Conservation (phyloP, 257 asterid species). For the Coffea eugenioides region DNA sequence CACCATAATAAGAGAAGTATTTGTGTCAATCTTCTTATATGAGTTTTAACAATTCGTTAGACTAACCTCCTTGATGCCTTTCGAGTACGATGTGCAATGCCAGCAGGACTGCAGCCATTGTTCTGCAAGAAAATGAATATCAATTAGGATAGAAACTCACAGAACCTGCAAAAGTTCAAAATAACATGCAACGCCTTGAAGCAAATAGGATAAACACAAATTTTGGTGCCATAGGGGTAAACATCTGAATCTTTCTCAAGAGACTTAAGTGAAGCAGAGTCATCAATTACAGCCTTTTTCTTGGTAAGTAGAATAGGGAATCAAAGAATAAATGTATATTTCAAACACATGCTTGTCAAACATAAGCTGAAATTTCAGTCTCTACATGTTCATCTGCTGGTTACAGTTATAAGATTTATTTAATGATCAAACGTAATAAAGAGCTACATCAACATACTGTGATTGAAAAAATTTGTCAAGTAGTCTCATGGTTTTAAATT, state of each 20-base stretch:
- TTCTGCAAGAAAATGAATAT: conserved; percentile 34
- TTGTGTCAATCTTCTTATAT: neutral
- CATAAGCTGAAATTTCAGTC: too few relatives aligned
- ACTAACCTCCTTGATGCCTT: conserved; percentile 72
- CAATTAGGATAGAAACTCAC: neutral
- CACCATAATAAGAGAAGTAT: neutral
- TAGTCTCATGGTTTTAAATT: too few relatives aligned
- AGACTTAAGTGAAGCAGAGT: neutral
- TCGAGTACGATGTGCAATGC: conserved; percentile 49
- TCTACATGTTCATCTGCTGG: too few relatives aligned
- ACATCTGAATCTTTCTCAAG: neutral
- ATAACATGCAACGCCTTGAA: neutral
- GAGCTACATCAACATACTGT: too few relatives aligned
- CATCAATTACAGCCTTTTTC: neutral
- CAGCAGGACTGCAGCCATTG: conserved; percentile 41
- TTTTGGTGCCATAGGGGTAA: neutral
- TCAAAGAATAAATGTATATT: too few relatives aligned
- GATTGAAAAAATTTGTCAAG: too few relatives aligned
- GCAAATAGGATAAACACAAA: neutral
- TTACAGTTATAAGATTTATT: too few relatives aligned
- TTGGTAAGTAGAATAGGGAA: neutral
- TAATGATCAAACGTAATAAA: too few relatives aligned
- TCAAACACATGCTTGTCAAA: neutral
- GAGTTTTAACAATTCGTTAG: neutral
- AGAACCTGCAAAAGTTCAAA: neutral